Evolutionary conservation across 192 early-diverging fungal species (phyloP), one percentile per base, ranked within the genome.

Genomic region (Spinellus fusiger): DNA sequence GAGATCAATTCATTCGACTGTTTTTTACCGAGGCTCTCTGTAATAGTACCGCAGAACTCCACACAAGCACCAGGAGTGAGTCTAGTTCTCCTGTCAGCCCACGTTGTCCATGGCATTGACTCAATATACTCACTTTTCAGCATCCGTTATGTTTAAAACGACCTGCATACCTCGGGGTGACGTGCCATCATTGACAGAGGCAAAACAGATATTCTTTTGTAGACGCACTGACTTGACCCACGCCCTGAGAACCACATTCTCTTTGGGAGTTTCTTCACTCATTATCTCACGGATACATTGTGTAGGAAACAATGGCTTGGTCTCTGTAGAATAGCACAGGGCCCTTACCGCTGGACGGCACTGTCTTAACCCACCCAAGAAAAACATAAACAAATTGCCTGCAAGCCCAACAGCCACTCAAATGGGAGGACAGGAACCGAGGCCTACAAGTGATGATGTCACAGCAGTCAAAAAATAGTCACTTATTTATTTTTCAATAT

Each of bases 161-260:
- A 86, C 80, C 56, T 95, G 93, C 7, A 95, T 73, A 0, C 89
- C 89, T 28, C 77, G 73, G 18, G 80, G 57, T 18, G 66, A 86
- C 1, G 87, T 87, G 2, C 93, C 93, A 49, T 95, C 93, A 25
- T 84, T 76, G 29, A 95, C 76, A 49, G 86, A 81, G 5, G 87
- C 80, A 70, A 95, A 95, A 10, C 85, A 81, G 20, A 87, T 60
- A 26, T 85, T 69, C 67, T 93, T 93, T 69, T 93, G 90, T 20
- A 77, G 64, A 15, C 93, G 85, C 31, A 91, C 84, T 2, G 93
- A 88, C 28, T 85, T 77, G n/a, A 93, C 72, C 93, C 93, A 95
- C 5, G 90, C 93, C 23, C 82, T 66, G 12, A 91, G 68, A 22
- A 86, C 84, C 27, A 49, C 29, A 18, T 5, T 50, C 5, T 33